phyloP scores from a whole-genome alignment of 2,329 filamentous ascomycete species.

The Cercospora sp. region DNA sequence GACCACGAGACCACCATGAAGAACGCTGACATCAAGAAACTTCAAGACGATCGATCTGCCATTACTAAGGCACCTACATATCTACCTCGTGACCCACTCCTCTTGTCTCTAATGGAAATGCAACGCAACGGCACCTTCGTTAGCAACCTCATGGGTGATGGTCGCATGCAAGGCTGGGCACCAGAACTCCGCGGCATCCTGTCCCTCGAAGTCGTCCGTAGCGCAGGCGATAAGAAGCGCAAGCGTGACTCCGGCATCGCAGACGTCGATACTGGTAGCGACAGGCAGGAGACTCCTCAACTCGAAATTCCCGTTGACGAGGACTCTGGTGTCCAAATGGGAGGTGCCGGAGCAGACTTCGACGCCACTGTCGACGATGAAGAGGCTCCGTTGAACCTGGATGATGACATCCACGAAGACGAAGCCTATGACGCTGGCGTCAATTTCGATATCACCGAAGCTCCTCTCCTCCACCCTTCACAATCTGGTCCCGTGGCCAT shows the following conservation, averaged over 20 bases:
- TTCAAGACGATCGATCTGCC: constrained; percentile 80
- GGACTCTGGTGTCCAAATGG: constrained; percentile 34
- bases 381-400: constrained; percentile 26
- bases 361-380: constrained; percentile 36
- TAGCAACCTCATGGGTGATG: constrained; percentile 79
- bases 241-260: constrained; percentile 89
- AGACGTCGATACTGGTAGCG: constrained; percentile 62
- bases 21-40: constrained; percentile 75
- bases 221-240: constrained; percentile 79
- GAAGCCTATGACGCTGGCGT: constrained; percentile 31
- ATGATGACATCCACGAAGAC: constrained; percentile 28
- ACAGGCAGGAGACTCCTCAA: constrained; percentile 32
- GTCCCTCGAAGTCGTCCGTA: constrained; percentile 78
- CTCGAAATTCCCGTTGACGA: constrained; percentile 38
- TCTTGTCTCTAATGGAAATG: constrained; percentile 86
- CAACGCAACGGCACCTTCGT: constrained; percentile 91
- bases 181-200: constrained; percentile 90
- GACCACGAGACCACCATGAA: constrained; percentile 79
- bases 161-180: constrained; percentile 73
- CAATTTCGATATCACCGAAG: constrained; percentile 73
- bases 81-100: constrained; percentile 80
- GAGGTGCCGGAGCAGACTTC: constrained; percentile 29
- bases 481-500: constrained; percentile 85
- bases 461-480: constrained; percentile 73
- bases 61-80: constrained; percentile 83